phyloP scores from a whole-genome alignment of 1,284 basidiomycete species.

The Laetiporus sulphureus region DNA sequence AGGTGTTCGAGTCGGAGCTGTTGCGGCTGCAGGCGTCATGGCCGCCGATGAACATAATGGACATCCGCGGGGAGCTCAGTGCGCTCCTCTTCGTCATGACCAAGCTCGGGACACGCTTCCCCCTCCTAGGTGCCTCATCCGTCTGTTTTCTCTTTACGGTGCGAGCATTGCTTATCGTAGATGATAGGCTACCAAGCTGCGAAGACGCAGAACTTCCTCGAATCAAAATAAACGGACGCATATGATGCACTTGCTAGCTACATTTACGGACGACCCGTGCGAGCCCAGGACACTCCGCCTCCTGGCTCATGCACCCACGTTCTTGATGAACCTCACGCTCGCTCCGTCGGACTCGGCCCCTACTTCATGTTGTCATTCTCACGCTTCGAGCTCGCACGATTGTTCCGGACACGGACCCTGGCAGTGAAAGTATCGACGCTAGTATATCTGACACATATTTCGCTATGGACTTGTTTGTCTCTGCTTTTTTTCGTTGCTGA shows the following conservation, averaged over 20 bases:
- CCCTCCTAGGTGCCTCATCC: constrained; percentile 53
- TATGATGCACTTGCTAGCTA: too few species aligned
- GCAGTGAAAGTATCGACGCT: too few species aligned
- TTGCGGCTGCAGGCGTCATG: constrained; percentile 50
- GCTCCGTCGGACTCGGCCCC: not conserved
- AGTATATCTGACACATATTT: too few species aligned
- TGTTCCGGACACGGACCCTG: too few species aligned
- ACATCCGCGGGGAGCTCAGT: constrained; percentile 53
- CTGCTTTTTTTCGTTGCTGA: too few species aligned
- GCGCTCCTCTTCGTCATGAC: constrained; percentile 58
- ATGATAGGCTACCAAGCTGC: constrained; percentile 32
- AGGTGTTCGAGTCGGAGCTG: constrained; percentile 58
- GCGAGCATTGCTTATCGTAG: too few species aligned
- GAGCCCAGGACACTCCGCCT: too few species aligned
- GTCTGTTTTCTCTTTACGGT: too few species aligned
- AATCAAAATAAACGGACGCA: constrained; percentile 18
- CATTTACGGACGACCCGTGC: too few species aligned
- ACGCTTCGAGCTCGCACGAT: not conserved
- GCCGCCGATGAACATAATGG: constrained; percentile 48
- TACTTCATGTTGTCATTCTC: not conserved
- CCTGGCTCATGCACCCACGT: constrained; percentile 20
- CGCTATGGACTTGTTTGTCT: too few species aligned
- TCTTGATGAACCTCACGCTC: constrained; percentile 16
- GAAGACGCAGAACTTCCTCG: constrained; percentile 32
- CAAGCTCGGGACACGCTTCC: constrained; percentile 50